A percentile compares a stretch with the other conserved stretches of the same genome.
phyloP scores from a whole-genome alignment of 2,329 filamentous ascomycete species.

The Cladorrhinum sp. region DNA sequence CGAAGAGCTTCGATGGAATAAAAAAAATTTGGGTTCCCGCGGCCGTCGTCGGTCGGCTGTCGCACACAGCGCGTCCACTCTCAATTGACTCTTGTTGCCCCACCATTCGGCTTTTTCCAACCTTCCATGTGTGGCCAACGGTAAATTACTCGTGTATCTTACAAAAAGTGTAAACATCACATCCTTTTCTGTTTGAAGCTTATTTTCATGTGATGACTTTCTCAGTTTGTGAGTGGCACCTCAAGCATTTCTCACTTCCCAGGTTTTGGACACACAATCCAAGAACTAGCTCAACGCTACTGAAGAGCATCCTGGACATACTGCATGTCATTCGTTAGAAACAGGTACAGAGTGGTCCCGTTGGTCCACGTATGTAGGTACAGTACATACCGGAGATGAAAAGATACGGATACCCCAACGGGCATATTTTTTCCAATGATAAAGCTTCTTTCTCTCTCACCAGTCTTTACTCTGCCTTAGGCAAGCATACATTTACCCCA shows the following conservation, averaged over 20 bases:
- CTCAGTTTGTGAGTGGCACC: background rate
- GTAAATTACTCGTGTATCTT: background rate
- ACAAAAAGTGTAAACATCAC: too few relatives aligned
- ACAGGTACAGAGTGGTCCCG: background rate
- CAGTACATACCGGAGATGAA: too few relatives aligned
- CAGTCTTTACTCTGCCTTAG: background rate
- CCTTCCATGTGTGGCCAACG: background rate
- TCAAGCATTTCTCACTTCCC: too few relatives aligned
- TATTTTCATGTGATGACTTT: too few relatives aligned
- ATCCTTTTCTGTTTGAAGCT: too few relatives aligned
- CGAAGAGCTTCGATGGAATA: background rate
- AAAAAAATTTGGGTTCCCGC: background rate
- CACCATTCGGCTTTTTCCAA: background rate
- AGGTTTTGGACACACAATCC: too few relatives aligned
- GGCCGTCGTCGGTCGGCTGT: background rate
- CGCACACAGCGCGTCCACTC: background rate
- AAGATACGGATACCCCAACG: background rate
- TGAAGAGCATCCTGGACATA: background rate
- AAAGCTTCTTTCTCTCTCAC: constrained; percentile 1
- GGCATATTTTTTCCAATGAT: background rate
- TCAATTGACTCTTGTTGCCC: background rate
- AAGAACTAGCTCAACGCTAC: background rate
- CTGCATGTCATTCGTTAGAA: background rate
- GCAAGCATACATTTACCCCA: background rate
- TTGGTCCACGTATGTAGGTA: background rate